phyloP scores from a whole-genome alignment of 257 asterid genomes.

The Solanum pinnatisectum region DNA sequence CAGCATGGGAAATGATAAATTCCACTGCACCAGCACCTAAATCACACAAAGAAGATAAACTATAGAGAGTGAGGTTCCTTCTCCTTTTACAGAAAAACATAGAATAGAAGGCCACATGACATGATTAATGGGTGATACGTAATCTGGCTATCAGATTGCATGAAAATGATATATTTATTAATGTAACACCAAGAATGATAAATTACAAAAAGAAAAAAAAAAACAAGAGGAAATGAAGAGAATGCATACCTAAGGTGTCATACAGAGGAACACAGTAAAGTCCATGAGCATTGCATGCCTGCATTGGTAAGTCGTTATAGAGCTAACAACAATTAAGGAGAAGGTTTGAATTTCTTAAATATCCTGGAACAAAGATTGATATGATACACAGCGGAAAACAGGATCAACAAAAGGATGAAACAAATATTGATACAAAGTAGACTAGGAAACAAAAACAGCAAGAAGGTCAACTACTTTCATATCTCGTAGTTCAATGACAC shows the following conservation, averaged over 20 bases:
- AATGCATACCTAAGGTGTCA: conserved; percentile 80
- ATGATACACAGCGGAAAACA: neutral
- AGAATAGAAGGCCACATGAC: neutral
- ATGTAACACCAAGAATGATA: neutral
- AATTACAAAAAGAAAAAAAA: neutral
- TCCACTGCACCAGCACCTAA: conserved; percentile 95
- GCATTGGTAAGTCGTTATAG: conserved; percentile 24
- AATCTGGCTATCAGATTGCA: neutral
- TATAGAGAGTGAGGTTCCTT: neutral
- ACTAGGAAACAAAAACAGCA: neutral
- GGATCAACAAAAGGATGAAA: neutral
- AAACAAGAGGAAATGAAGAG: neutral
- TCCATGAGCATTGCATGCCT: conserved; percentile 99
- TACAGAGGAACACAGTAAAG: conserved; percentile 83
- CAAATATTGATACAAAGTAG: neutral
- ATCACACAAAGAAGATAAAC: conserved; percentile 13
- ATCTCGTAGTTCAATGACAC: neutral
- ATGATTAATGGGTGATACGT: neutral
- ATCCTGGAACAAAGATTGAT: neutral
- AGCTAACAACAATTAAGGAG: neutral
- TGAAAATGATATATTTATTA: neutral
- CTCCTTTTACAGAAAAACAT: neutral
- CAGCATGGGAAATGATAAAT: conserved; percentile 92
- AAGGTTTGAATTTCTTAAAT: neutral
- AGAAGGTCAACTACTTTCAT: neutral